phyloP scores from a whole-genome alignment of 1,284 basidiomycete species.

The Heliocybe sulcata region DNA sequence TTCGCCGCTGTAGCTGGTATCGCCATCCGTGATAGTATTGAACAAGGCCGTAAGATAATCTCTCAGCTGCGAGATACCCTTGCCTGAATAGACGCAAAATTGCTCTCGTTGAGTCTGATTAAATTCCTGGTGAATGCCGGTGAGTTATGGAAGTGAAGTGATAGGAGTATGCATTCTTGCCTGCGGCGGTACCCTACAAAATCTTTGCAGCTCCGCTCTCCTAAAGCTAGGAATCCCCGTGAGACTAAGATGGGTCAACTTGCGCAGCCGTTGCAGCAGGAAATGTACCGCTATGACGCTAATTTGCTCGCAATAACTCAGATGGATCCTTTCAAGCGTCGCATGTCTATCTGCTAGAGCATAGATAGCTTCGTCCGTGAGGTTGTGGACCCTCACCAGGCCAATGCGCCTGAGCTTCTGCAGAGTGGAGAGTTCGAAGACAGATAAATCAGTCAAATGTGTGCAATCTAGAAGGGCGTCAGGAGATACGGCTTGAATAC shows the following conservation, averaged over 20 bases:
- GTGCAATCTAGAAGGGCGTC: conserved; percentile 59
- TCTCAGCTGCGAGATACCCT: conserved; percentile 82
- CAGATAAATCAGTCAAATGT: conserved; percentile 87
- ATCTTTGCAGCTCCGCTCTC: conserved; percentile 80
- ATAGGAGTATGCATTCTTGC: conserved; percentile 35
- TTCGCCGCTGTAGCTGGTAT: conserved; percentile 70
- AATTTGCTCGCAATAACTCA: conserved; percentile 97
- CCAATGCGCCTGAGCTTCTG: conserved; percentile 93
- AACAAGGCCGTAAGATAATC: conserved; percentile 70
- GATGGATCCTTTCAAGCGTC: conserved; percentile 91
- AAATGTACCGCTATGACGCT: conserved; percentile 89
- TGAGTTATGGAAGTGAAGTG: not conserved
- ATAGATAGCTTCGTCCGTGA: conserved; percentile 92
- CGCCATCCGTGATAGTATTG: conserved; percentile 63
- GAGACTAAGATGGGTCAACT: conserved; percentile 90
- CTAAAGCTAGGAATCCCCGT: conserved; percentile 95
- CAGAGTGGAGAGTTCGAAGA: conserved; percentile 84
- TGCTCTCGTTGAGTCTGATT: conserved; percentile 86
- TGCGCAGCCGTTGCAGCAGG: conserved; percentile 80
- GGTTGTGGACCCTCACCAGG: conserved; percentile 85
- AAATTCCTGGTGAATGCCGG: conserved; percentile 62
- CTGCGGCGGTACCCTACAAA: conserved; percentile 84
- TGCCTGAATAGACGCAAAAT: conserved; percentile 96
- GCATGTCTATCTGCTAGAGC: conserved; percentile 76
- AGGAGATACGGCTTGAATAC: not conserved